A percentile compares a stretch with the other conserved stretches of the same genome.
phyloP scores from a whole-genome alignment of 2,329 filamentous ascomycete genomes.

The Drechslerella coelobrocha region DNA sequence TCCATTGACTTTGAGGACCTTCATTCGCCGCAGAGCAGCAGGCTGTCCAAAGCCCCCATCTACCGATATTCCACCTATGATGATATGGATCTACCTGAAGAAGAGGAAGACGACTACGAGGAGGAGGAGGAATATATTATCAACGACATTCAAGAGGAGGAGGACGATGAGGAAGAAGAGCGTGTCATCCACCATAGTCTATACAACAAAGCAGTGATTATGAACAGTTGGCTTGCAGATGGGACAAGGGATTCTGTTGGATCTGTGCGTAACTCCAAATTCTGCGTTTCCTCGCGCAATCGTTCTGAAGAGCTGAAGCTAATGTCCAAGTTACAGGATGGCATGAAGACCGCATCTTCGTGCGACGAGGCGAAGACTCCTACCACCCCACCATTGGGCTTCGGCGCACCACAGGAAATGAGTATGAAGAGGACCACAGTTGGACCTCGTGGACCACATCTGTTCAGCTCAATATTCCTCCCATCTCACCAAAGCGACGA shows the following conservation, averaged over 20 bases:
- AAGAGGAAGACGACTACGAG: constrained; percentile 35
- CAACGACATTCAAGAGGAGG: constrained; percentile 39
- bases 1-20: constrained; percentile 53
- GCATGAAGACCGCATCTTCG: constrained; percentile 82
- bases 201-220: constrained; percentile 53
- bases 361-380: constrained; percentile 85
- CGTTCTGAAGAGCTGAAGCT: constrained; percentile 48
- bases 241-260: constrained; percentile 53
- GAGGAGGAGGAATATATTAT: constrained; percentile 49
- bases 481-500: constrained; percentile 64
- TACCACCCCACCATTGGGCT: constrained; percentile 61
- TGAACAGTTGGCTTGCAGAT: constrained; percentile 54
- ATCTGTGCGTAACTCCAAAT: constrained; percentile 51
- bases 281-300: constrained; percentile 12
- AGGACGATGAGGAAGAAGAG: constrained; percentile 45
- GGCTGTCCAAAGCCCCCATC: constrained; percentile 39
- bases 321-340: constrained; percentile 62
- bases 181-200: constrained; percentile 52
- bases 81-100: constrained; percentile 48
- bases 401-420: constrained; percentile 62
- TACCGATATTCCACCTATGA: constrained; percentile 49
- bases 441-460: constrained; percentile 82
- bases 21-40: constrained; percentile 31
- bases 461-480: constrained; percentile 75
- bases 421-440: constrained; percentile 62